A percentile compares a stretch with the other conserved stretches of the same genome.
phyloP scores from a whole-genome alignment of 1,139 yeast species.

The Taphrina sp. region DNA sequence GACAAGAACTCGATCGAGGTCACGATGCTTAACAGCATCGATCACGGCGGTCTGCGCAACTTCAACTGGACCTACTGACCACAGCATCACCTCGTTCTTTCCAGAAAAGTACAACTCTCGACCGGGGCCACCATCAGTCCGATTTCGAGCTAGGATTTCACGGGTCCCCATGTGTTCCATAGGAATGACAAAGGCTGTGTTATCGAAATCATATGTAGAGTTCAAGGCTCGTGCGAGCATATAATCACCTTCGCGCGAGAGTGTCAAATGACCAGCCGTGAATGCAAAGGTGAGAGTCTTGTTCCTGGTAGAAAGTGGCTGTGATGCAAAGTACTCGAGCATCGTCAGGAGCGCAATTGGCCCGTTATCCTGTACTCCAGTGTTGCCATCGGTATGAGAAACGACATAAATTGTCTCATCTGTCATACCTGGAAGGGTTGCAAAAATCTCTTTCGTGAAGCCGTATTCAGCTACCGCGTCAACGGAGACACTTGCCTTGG shows the following conservation, averaged over 20 bases:
- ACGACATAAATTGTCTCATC: constrained; percentile 1
- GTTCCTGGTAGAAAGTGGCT: neutral
- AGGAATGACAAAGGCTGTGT: neutral
- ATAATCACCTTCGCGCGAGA: neutral
- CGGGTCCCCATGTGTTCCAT: constrained; percentile 4
- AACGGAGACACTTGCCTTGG: neutral
- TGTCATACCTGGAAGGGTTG: neutral
- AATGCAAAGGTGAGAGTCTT: constrained; percentile 2
- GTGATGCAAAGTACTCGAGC: neutral
- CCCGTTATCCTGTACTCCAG: constrained; percentile 3
- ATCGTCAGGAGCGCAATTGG: neutral
- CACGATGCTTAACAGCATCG: neutral
- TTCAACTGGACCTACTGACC: neutral
- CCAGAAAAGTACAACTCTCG: neutral
- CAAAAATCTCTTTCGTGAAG: neutral
- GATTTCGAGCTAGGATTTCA: neutral
- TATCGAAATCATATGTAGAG: neutral
- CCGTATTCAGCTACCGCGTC: neutral
- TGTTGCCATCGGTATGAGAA: neutral
- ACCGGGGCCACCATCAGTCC: constrained; percentile 1
- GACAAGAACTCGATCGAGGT: neutral
- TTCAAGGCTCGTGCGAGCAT: neutral
- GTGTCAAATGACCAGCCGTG: neutral
- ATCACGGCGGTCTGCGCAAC: neutral
- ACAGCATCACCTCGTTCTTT: neutral